Base-by-base conservation (phyloP, 2,329 filamentous ascomycete species). In the Incumbomyces lentus region DNA sequence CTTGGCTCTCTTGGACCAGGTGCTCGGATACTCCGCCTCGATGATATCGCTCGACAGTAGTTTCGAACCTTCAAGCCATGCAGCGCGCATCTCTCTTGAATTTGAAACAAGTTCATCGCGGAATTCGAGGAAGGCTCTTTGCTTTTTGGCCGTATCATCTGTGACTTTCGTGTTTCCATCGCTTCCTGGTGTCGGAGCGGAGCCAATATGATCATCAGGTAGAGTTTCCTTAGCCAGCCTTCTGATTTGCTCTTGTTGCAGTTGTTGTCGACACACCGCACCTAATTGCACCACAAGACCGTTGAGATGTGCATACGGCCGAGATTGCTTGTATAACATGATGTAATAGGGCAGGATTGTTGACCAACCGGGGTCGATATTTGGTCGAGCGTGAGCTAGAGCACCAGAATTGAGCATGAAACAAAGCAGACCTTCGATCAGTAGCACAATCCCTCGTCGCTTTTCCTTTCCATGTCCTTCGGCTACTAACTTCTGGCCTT, bases 281-380 rank as follows among this genome's bases (percentile, higher is more conserved):
- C 68, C 69, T 13, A 74, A 59, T 26, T 72, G 60, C 16, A 63
- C 55, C 41, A 64, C 67, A n/a, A 74, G 60, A 26, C 65, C 67
- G 46, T 68, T 57, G 12, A 74, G 59, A 19, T 63, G 62, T 5
- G 64, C 63, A 44, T 65, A 69, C 17, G 60, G 54, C 17, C 55
- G 53, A 16, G 64, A 65, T 32, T 63, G 62, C 44, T 60, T 61
- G 48, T 59, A 61, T 22, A 73, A 64, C 38, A 68, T 69, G 22
- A 64, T 61, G 64, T 70, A 70, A 46, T 73, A 71, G 16, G 64
- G 61, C 13, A 73, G 57, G 18, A 72, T 69, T 17, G 65, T 68
- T 19, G 65, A 59, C 73, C 73, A 75, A 32, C 60, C 62, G 2
- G 62, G 63, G 16, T 67, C 63, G 19, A 54, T 56, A 22, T 64